Conservation (phyloP, 768 basidiomycete species). For the Lyophyllum shimeji region DNA sequence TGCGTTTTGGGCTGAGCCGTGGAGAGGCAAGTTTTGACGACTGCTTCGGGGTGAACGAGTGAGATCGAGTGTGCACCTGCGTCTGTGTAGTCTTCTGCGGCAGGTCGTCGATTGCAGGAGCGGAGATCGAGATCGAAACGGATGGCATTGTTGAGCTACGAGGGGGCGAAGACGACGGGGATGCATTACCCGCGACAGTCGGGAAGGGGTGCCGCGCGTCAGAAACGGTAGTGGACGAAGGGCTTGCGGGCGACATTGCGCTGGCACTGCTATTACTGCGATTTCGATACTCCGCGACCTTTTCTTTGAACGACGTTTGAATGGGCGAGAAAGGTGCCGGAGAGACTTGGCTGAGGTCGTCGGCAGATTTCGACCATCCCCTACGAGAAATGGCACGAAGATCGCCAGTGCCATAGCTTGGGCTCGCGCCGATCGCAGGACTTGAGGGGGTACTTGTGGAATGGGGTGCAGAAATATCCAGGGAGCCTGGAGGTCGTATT, state of each 20-base stretch:
- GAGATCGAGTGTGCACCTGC: slow-evolving; percentile 62
- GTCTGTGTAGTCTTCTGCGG: slow-evolving; percentile 24
- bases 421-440: slow-evolving; percentile 24
- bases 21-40: slow-evolving; percentile 66
- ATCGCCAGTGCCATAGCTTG: slow-evolving; percentile 50
- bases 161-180: slow-evolving; percentile 32
- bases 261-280: slow-evolving; percentile 59
- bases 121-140: slow-evolving; percentile 51
- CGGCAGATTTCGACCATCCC: slow-evolving; percentile 78
- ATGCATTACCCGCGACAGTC: slow-evolving; percentile 29
- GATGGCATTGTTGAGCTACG: slow-evolving; percentile 32
- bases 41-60: slow-evolving; percentile 70
- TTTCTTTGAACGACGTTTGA: slow-evolving; percentile 57
- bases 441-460: slow-evolving; percentile 40
- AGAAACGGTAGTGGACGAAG: slow-evolving; percentile 31
- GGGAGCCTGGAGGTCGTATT: slow-evolving; percentile 40
- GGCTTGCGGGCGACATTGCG: slow-evolving; percentile 32
- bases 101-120: slow-evolving; percentile 36
- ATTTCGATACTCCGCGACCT: slow-evolving; percentile 64
- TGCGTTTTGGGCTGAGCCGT: slow-evolving; percentile 58
- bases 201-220: slow-evolving; percentile 45
- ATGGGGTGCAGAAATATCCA: slow-evolving; percentile 39
- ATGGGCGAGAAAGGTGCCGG: slow-evolving; percentile 33
- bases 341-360: slow-evolving; percentile 67
- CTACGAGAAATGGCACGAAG: slow-evolving; percentile 68